Evolutionary conservation across 148 eudicot genomes (phyloP).

Genomic region (Fallopia convolvulus): DNA sequence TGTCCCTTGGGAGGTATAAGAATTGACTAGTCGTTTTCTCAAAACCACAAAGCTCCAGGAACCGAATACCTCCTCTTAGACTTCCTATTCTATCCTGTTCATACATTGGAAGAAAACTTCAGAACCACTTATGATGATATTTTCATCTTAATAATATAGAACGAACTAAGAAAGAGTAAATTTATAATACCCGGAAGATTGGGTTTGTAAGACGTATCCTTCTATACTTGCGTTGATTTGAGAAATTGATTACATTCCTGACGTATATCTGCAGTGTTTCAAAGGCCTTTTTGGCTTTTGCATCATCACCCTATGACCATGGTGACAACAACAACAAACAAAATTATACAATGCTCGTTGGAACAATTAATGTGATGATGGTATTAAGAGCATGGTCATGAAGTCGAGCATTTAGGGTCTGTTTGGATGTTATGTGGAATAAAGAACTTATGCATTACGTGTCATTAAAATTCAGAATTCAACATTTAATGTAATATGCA

Average conservation of each 20-base stretch:
- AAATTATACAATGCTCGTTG: not conserved
- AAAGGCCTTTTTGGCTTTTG: slow-evolving; percentile 52
- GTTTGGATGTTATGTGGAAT: no score
- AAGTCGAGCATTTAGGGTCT: no score
- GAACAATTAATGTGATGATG: not conserved
- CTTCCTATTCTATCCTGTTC: slow-evolving; percentile 65
- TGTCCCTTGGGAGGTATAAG: slow-evolving; percentile 49
- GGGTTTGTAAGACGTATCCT: slow-evolving; percentile 64
- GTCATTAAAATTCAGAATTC: no score
- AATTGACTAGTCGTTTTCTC: slow-evolving; percentile 45
- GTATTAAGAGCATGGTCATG: not conserved
- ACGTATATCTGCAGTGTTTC: slow-evolving; percentile 62
- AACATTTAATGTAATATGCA: no score
- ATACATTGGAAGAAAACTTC: not conserved
- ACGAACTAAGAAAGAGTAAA: not conserved
- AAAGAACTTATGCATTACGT: no score
- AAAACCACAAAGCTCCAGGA: slow-evolving; percentile 88
- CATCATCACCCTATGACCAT: slow-evolving; percentile 43
- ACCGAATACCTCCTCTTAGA: slow-evolving; percentile 45
- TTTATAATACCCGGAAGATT: slow-evolving; percentile 51
- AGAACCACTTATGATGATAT: not conserved
- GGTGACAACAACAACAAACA: not conserved
- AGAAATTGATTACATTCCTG: slow-evolving; percentile 48
- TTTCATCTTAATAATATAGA: no score
- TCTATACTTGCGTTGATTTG: slow-evolving; percentile 62